phyloP scores from a whole-genome alignment of 208 protist genomes.

The Leptomonas seymouri region DNA sequence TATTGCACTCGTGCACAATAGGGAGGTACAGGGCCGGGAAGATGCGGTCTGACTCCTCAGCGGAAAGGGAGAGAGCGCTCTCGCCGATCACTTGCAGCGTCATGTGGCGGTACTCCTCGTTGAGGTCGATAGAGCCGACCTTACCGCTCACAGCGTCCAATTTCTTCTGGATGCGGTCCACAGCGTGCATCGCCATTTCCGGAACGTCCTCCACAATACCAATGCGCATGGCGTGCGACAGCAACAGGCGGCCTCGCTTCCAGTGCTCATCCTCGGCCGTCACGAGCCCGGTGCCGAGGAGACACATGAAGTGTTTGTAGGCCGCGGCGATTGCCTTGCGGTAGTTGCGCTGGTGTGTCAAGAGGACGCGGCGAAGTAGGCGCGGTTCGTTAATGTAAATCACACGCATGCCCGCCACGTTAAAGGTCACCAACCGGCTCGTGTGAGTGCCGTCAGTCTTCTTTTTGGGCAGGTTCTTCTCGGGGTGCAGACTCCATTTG shows the following conservation, averaged over 20 bases:
- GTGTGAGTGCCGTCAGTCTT: constrained; percentile 6
- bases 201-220: constrained; percentile 88
- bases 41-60: constrained; percentile 86
- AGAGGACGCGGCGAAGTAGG: constrained; percentile 81
- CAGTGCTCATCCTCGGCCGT: constrained; percentile 88
- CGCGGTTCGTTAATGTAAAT: constrained; percentile 86
- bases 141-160: constrained; percentile 29
- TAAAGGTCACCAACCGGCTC: constrained; percentile 74
- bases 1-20: constrained; percentile 92
- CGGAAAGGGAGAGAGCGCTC: constrained; percentile 74
- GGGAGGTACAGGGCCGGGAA: constrained; percentile 90
- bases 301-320: constrained; percentile 92
- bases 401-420: constrained; percentile 76
- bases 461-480: constrained; percentile 40
- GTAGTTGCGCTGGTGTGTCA: constrained; percentile 89
- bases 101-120: constrained; percentile 92
- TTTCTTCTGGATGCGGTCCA: constrained; percentile 71
- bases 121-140: constrained; percentile 69
- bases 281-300: constrained; percentile 88
- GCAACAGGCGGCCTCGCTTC: constrained; percentile 81
- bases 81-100: constrained; percentile 91
- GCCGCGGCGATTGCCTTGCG: constrained; percentile 77
- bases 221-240: constrained; percentile 85
- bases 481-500: constrained; percentile 71
- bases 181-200: constrained; percentile 65